Evolutionary conservation across 1,284 basidiomycete genomes (phyloP).

Genomic region (Laetiporus sulphureus): DNA sequence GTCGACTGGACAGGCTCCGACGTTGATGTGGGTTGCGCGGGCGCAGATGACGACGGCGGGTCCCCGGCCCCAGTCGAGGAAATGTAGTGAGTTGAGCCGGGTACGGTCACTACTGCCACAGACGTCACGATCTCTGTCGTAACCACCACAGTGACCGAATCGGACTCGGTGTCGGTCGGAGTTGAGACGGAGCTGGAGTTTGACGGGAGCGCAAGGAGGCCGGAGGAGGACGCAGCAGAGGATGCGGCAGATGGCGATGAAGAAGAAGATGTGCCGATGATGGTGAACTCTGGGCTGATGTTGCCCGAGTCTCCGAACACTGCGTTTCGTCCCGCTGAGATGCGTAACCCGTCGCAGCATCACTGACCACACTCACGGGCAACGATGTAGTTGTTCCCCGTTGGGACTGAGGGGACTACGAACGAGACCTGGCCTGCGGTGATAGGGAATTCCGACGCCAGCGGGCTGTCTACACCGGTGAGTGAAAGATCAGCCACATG

Average conservation of each 20-base stretch:
- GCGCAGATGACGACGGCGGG: not conserved
- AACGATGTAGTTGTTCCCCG: constrained; percentile 23
- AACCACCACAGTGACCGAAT: not conserved
- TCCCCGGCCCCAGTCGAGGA: not conserved
- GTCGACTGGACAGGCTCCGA: too few species aligned
- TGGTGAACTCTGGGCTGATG: constrained; percentile 33
- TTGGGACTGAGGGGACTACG: constrained; percentile 20
- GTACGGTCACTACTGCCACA: not conserved
- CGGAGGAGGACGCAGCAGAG: not conserved
- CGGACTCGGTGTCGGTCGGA: not conserved
- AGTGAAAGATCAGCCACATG: not conserved
- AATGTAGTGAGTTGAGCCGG: not conserved
- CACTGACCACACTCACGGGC: constrained; percentile 17
- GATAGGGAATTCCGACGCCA: constrained; percentile 19
- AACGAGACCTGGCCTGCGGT: constrained; percentile 18
- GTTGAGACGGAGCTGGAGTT: not conserved
- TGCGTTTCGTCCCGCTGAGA: constrained; percentile 15
- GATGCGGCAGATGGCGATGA: constrained; percentile 6
- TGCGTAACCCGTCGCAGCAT: too few species aligned
- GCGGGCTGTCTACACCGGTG: constrained; percentile 19
- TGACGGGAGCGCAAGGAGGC: not conserved
- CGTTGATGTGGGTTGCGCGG: too few species aligned
- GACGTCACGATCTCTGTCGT: not conserved
- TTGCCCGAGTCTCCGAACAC: constrained; percentile 49
- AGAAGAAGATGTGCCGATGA: constrained; percentile 17